Conservation (phyloP, 805 yeast species). For the Ogataea zsoltii region DNA sequence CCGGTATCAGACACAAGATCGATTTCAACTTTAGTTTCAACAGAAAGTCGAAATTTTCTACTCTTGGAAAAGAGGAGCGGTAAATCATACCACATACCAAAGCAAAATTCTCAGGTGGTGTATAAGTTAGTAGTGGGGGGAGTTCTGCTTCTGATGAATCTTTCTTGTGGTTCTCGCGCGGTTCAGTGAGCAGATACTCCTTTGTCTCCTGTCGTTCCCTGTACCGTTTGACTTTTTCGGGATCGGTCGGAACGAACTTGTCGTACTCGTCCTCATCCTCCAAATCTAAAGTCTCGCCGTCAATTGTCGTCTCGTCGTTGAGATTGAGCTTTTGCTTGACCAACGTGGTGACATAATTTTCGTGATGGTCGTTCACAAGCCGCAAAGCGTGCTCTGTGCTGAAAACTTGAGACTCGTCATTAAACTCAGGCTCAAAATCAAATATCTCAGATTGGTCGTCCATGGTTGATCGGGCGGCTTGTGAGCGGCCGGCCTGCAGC, state of each 20-base stretch:
- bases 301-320: conserved; percentile 3
- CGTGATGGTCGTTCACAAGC: conserved; percentile 15
- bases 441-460: conserved; percentile 25
- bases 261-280: conserved; percentile 35
- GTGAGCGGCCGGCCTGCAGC: conserved; percentile 2
- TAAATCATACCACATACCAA: conserved; percentile 78
- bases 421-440: conserved; percentile 25
- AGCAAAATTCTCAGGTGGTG: conserved; percentile 91
- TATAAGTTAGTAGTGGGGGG: conserved; percentile 20
- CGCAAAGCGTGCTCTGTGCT: conserved; percentile 21
- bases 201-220: conserved; percentile 1
- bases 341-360: conserved; percentile 12
- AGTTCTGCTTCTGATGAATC: background rate
- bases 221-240: conserved; percentile 22
- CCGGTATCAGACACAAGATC: conserved; percentile 84
- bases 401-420: conserved; percentile 16
- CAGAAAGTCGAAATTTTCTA: conserved; percentile 76
- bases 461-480: conserved; percentile 7
- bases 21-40: conserved; percentile 64
- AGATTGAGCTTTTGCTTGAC: conserved; percentile 4
- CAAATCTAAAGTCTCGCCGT: background rate
- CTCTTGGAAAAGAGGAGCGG: conserved; percentile 86
- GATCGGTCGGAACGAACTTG: conserved; percentile 32
- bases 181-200: conserved; percentile 3
- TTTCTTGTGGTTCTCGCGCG: conserved; percentile 3